Conservation (phyloP, 495 filamentous ascomycete species). For the Schizothecium vesticola region DNA sequence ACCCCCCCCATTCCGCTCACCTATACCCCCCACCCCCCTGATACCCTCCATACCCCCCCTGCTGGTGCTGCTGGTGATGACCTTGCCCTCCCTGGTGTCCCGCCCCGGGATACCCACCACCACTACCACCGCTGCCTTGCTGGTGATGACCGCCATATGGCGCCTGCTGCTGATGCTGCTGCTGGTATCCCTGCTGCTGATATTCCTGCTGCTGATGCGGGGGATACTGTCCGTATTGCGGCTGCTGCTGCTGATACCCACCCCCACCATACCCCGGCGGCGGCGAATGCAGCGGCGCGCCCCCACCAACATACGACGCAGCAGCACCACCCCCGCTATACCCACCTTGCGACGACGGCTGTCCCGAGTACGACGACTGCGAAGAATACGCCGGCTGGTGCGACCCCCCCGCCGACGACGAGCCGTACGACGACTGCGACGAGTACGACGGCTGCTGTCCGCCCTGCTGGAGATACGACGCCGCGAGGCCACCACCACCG, state of each 20-base stretch:
- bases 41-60: not conserved
- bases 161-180: not conserved
- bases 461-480: not conserved
- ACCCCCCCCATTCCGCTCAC: not conserved
- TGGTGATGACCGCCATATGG: not conserved
- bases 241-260: not conserved
- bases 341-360: not conserved
- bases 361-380: not conserved
- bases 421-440: not conserved
- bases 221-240: not conserved
- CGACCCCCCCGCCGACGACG: not conserved
- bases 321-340: not conserved
- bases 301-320: not conserved
- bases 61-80: not conserved
- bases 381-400: not conserved
- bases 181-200: not conserved
- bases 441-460: not conserved
- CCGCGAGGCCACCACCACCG: not conserved
- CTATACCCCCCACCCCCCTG: constrained; percentile 7
- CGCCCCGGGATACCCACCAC: not conserved
- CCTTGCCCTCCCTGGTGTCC: not conserved
- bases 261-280: not conserved
- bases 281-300: not conserved
- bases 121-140: not conserved
- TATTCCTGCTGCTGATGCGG: not conserved